Percentiles rank a stretch among this genome's conserved stretches.
These are phyloP conservation scores for Dentipellis sp. DNA, from an alignment of 768 basidiomycete species.

Conservation along the genomic window DNA sequence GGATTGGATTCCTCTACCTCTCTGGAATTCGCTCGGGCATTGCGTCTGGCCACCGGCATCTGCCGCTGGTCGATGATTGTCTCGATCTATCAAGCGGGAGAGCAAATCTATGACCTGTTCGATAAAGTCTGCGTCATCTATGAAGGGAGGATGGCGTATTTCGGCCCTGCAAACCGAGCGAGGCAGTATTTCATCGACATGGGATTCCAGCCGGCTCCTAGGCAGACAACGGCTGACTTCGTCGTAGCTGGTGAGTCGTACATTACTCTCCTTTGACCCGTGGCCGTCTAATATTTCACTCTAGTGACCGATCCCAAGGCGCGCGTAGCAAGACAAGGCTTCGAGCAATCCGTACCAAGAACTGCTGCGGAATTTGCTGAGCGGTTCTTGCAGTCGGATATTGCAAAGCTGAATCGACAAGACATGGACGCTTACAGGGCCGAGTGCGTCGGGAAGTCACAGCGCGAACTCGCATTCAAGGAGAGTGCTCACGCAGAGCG, in stretches of 20 bases:
- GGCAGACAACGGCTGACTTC: constrained; percentile 56
- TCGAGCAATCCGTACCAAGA: constrained; percentile 33
- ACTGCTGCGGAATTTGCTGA: constrained; percentile 48
- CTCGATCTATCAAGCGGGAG: constrained; percentile 82
- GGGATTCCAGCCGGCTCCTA: constrained; percentile 44
- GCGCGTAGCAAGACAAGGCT: constrained; percentile 38
- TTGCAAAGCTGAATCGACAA: constrained; percentile 31
- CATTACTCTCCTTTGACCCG: not conserved
- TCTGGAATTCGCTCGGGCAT: constrained; percentile 46
- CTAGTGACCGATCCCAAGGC: constrained; percentile 51
- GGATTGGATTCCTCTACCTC: constrained; percentile 48
- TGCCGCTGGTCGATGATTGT: constrained; percentile 48
- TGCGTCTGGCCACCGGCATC: constrained; percentile 48
- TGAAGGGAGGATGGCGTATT: constrained; percentile 68
- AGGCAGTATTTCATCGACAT: constrained; percentile 65
- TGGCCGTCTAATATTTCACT: not conserved
- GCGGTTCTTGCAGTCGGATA: constrained; percentile 24
- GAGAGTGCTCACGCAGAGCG: constrained; percentile 42
- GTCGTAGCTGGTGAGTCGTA: constrained; percentile 31
- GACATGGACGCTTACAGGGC: constrained; percentile 38
- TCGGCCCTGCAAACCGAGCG: constrained; percentile 56
- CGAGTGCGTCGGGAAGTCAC: constrained; percentile 35
- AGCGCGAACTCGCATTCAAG: constrained; percentile 34
- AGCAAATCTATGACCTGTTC: constrained; percentile 54
- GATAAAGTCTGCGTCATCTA: constrained; percentile 78